Evolutionary conservation across 208 protist species (phyloP).

Genomic region (Crithidia bombi): DNA sequence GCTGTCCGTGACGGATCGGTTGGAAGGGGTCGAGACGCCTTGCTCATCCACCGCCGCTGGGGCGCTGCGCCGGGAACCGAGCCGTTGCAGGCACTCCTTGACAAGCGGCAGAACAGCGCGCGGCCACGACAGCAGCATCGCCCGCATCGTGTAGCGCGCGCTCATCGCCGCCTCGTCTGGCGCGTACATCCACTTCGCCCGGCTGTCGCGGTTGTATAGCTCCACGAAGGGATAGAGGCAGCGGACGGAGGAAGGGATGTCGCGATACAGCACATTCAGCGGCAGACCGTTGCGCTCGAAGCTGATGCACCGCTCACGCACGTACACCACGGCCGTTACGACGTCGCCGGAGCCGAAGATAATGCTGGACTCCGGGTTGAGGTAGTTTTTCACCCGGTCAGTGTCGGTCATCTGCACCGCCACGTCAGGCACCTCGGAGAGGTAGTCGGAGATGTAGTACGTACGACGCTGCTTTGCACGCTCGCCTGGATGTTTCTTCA

Average conservation of each 20-base stretch:
- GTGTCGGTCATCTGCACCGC: slow-evolving; percentile 57
- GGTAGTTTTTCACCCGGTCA: slow-evolving; percentile 50
- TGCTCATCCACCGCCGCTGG: slow-evolving; percentile 12
- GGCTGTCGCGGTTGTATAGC: slow-evolving; percentile 77
- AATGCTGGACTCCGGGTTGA: slow-evolving; percentile 62
- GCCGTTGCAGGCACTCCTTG: slow-evolving; percentile 26
- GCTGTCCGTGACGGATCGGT: slow-evolving; percentile 2
- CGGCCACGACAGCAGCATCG: slow-evolving; percentile 64
- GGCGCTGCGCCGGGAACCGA: neutral
- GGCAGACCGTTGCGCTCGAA: slow-evolving; percentile 83
- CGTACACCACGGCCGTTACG: slow-evolving; percentile 79
- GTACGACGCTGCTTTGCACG: slow-evolving; percentile 43
- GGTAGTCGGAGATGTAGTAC: slow-evolving; percentile 77
- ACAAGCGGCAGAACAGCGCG: slow-evolving; percentile 46
- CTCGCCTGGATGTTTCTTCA: slow-evolving; percentile 54
- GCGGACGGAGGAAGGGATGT: slow-evolving; percentile 52
- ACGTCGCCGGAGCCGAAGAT: slow-evolving; percentile 88
- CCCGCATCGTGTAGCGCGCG: slow-evolving; percentile 73
- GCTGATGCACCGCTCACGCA: slow-evolving; percentile 54
- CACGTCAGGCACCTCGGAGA: slow-evolving; percentile 42
- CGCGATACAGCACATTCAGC: slow-evolving; percentile 69
- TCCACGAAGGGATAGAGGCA: slow-evolving; percentile 85
- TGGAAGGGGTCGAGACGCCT: neutral
- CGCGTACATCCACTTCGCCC: slow-evolving; percentile 77
- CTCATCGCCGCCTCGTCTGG: slow-evolving; percentile 59